Evolutionary conservation across 257 asterid species (phyloP), one percentile per base, ranked within the genome.

Genomic region (Linaria vulgaris): DNA sequence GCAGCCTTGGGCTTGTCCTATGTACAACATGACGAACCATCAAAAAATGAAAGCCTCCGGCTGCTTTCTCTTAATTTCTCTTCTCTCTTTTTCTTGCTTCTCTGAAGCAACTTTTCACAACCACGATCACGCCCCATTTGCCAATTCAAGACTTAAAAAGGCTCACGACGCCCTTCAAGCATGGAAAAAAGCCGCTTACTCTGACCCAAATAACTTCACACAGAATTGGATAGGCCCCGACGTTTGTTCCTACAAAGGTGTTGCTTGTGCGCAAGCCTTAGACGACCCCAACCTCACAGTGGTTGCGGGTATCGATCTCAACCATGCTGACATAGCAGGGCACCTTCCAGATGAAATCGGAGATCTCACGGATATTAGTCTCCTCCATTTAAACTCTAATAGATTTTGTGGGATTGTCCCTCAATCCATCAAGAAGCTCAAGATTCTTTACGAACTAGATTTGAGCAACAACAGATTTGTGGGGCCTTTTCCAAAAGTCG

Each of bases 401-500:
- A n/a, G 99, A 21, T 84, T 88, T 14, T 92, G 96, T 59, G 99
- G 99, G 6, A 65, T 92, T 17, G 65, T 92, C 4, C 99, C 99
- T 1, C 71, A 75, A 30, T 74, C 79, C 54, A 22, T 92, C 19
- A 37, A 24, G 25, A 80, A 68, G 9, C 69, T 90, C 6, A 67
- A 4, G 43, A 66, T 81, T 25, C 60, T 92, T 1, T 57, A 71
- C 60, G 99, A 92, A 87, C 46, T 89, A 24, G 99, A 92, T 66
- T 45, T 87, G 61, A 92, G 99, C 85, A 92, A 92, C 78, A 92
- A 92, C 17, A 86, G 99, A 0, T 82, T 92, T 19, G 97, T 87
- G 5, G 99, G 97, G 0, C 71, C 85, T 3, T 92, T 92, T 58
- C 98, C 98, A 0, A 56, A 77, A 21, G 87, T 73, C 13, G 85